phyloP scores from a whole-genome alignment of 352 stramenopile species.

The Elongisporangium senticosum region DNA sequence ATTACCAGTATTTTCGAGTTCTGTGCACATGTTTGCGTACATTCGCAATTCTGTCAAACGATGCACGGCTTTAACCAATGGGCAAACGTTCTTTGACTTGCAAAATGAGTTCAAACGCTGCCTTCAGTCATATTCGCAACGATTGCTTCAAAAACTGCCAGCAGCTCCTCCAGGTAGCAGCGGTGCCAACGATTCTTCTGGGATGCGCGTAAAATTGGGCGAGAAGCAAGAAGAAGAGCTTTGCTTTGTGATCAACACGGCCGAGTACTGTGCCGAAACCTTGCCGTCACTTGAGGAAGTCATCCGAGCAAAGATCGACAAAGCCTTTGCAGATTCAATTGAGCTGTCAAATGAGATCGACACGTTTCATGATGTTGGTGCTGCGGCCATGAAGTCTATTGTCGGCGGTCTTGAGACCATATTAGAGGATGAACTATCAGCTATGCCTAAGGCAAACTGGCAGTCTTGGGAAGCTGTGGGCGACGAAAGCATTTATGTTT shows the following conservation, averaged over 20 bases:
- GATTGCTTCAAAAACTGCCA: conserved; percentile 70
- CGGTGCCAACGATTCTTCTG: conserved; percentile 3
- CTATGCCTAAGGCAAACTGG: conserved; percentile 93
- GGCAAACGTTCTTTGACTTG: conserved; percentile 97
- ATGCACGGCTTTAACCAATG: conserved; percentile 95
- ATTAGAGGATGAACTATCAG: conserved; percentile 86
- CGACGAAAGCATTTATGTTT: conserved; percentile 95
- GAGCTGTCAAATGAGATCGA: conserved; percentile 93
- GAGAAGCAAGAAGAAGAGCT: conserved; percentile 92
- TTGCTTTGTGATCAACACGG: conserved; percentile 98
- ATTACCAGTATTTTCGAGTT: conserved; percentile 94
- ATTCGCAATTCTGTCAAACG: conserved; percentile 98
- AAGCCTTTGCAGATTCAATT: conserved; percentile 89
- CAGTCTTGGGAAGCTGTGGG: conserved; percentile 91
- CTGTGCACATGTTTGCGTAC: conserved; percentile 98
- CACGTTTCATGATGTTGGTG: conserved; percentile 93
- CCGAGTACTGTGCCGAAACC: conserved; percentile 98
- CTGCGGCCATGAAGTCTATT: conserved; percentile 93
- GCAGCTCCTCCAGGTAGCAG: conserved; percentile 10
- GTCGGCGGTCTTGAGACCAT: conserved; percentile 90
- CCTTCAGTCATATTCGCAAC: conserved; percentile 70
- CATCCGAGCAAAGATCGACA: conserved; percentile 94
- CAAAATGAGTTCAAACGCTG: conserved; percentile 91
- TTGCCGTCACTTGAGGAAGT: conserved; percentile 94
- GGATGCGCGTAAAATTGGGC: conserved; percentile 55